Percentiles rank a stretch among this genome's conserved stretches.
Evolutionary conservation across 2,329 filamentous ascomycete species (phyloP).

Genomic region (Aspergillus puulaauensis): DNA sequence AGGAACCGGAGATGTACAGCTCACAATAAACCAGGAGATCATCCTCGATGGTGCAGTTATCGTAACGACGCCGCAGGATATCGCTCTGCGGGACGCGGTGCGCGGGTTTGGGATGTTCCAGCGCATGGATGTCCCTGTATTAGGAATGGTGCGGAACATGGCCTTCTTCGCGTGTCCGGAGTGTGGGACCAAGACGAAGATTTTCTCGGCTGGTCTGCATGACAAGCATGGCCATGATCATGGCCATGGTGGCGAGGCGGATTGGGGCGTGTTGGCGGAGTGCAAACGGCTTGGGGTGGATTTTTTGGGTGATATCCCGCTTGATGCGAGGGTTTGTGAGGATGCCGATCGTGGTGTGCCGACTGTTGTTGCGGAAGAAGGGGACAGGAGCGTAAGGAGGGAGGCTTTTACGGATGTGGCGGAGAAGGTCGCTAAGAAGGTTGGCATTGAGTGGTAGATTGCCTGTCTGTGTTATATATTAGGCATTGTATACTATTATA

Average conservation of each 20-base stretch:
- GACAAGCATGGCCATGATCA: constrained; percentile 12
- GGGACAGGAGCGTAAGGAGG: constrained; percentile 63
- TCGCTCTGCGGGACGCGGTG: constrained; percentile 87
- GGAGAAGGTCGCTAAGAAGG: constrained; percentile 47
- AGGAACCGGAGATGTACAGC: constrained; percentile 90
- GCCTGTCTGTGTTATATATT: too few relatives aligned
- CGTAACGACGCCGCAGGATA: constrained; percentile 88
- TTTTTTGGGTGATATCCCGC: constrained; percentile 84
- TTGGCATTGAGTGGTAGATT: constrained; percentile 43
- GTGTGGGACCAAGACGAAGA: constrained; percentile 70
- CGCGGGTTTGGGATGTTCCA: constrained; percentile 92
- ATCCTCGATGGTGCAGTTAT: constrained; percentile 81
- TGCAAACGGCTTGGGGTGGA: constrained; percentile 72
- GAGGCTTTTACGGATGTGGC: constrained; percentile 72
- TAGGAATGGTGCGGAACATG: constrained; percentile 94
- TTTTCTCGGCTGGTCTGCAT: constrained; percentile 60
- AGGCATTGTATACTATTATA: too few relatives aligned
- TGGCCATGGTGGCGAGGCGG: constrained; percentile 23
- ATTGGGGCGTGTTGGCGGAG: constrained; percentile 63
- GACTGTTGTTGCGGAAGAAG: constrained; percentile 83
- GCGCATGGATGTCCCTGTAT: constrained; percentile 71
- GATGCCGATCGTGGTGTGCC: constrained; percentile 86
- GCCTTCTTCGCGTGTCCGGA: constrained; percentile 77
- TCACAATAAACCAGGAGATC: constrained; percentile 95
- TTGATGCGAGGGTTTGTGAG: constrained; percentile 82